These are phyloP conservation scores for Citrus inodora DNA, from an alignment of 345 rosid species.

Conservation along the genomic window DNA sequence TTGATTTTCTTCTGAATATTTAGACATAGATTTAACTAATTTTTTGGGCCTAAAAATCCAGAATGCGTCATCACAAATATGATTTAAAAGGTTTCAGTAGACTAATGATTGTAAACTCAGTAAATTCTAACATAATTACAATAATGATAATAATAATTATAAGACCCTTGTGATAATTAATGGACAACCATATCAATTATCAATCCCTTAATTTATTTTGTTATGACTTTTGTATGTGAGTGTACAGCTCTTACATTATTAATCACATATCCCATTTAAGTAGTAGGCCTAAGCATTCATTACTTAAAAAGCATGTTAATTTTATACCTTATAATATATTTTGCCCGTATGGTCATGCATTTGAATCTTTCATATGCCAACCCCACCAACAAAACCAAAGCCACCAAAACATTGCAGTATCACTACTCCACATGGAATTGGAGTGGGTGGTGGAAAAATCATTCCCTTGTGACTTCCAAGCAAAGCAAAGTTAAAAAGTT, in stretches of 20 bases:
- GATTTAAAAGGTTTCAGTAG: no score
- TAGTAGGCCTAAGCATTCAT: background rate
- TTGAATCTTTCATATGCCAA: background rate
- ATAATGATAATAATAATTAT: no score
- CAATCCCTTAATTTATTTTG: no score
- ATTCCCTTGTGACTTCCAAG: slow-evolving; percentile 15
- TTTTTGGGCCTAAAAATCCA: no score
- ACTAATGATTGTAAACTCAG: no score
- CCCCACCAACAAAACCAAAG: background rate
- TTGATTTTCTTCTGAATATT: no score
- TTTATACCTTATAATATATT: background rate
- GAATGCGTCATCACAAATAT: no score
- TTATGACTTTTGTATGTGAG: background rate
- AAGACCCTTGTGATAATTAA: no score
- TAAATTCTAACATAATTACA: no score
- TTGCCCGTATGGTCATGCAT: background rate
- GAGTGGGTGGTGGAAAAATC: background rate
- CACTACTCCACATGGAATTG: background rate
- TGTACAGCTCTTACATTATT: background rate
- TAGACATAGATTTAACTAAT: no score
- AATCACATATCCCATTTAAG: background rate
- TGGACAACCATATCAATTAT: no score
- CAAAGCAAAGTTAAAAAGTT: slow-evolving; percentile 19
- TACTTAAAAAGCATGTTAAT: background rate
- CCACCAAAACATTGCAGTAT: background rate